A percentile compares a stretch with the other conserved stretches of the same genome.
phyloP scores from a whole-genome alignment of 2,329 filamentous ascomycete species.

The Scorias spongiosa region DNA sequence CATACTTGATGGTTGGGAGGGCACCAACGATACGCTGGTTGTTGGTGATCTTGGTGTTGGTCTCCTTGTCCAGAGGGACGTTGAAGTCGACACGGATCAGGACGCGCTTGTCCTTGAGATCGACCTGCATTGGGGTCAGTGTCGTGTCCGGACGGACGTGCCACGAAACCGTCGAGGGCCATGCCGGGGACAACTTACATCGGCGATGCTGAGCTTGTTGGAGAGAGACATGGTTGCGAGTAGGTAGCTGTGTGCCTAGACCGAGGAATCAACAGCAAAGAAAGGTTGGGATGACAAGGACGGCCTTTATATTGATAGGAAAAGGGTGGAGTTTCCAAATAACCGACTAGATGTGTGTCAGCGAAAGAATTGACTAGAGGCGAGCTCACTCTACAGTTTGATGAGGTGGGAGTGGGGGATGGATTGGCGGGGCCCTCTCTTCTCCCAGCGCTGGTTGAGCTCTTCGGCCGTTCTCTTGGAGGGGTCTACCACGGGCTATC shows the following conservation, averaged over 20 bases:
- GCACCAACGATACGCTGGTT: conserved; percentile 96
- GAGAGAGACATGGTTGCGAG: conserved; percentile 73
- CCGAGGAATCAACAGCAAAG: too few relatives aligned
- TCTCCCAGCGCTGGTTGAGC: too few relatives aligned
- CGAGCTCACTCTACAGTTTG: neutral
- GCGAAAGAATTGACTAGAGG: neutral
- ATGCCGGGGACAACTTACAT: conserved; percentile 24
- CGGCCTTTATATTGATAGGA: too few relatives aligned
- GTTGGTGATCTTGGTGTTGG: conserved; percentile 74
- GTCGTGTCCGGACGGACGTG: neutral
- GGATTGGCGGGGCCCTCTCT: too few relatives aligned
- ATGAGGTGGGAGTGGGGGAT: neutral
- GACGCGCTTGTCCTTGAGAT: conserved; percentile 96
- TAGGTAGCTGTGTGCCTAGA: neutral
- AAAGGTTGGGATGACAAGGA: too few relatives aligned
- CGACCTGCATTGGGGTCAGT: conserved; percentile 33
- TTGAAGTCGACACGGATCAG: conserved; percentile 99
- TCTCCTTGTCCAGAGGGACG: conserved; percentile 83
- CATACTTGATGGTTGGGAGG: conserved; percentile 29
- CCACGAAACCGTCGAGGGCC: too few relatives aligned
- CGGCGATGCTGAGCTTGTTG: conserved; percentile 92
- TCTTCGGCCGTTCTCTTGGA: too few relatives aligned
- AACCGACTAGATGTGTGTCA: neutral
- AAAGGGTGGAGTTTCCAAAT: too few relatives aligned
- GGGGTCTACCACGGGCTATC: too few relatives aligned